Evolutionary conservation across 306 rosid genomes (phyloP).

Genomic region (Herpetospermum pedunculosum): DNA sequence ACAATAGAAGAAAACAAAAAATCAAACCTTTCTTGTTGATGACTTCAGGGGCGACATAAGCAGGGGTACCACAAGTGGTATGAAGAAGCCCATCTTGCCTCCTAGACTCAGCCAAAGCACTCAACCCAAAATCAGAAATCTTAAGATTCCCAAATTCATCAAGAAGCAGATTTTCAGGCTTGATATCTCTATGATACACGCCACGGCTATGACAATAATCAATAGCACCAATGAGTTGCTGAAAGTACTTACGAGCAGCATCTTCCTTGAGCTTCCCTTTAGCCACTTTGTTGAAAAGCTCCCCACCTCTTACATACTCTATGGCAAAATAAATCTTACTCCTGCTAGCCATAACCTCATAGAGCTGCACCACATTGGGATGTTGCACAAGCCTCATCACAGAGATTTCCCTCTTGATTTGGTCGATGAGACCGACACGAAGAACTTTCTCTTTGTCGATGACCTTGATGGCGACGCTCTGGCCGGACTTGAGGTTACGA

Average conservation of each 20-base stretch:
- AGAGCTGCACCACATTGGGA: slow-evolving; percentile 48
- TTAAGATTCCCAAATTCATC: slow-evolving; percentile 46
- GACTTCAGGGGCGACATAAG: slow-evolving; percentile 56
- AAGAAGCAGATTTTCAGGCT: slow-evolving; percentile 45
- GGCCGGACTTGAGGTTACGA: slow-evolving; percentile 26
- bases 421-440: slow-evolving; percentile 25
- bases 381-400: slow-evolving; percentile 54
- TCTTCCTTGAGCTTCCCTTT: slow-evolving; percentile 40
- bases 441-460: slow-evolving; percentile 41
- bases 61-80: slow-evolving; percentile 61
- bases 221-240: slow-evolving; percentile 44
- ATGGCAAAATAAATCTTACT: slow-evolving; percentile 50
- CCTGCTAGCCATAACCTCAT: slow-evolving; percentile 57
- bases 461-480: slow-evolving; percentile 44
- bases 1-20: no score
- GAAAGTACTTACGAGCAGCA: slow-evolving; percentile 37
- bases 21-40: slow-evolving; percentile 5
- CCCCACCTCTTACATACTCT: slow-evolving; percentile 51
- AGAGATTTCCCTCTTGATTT: slow-evolving; percentile 52
- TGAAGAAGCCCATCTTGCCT: slow-evolving; percentile 47
- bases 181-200: slow-evolving; percentile 43
- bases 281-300: slow-evolving; percentile 43
- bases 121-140: slow-evolving; percentile 49
- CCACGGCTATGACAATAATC: slow-evolving; percentile 46
- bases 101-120: slow-evolving; percentile 44